phyloP scores from a whole-genome alignment of 1,284 basidiomycete species.

The Cerrena zonata region DNA sequence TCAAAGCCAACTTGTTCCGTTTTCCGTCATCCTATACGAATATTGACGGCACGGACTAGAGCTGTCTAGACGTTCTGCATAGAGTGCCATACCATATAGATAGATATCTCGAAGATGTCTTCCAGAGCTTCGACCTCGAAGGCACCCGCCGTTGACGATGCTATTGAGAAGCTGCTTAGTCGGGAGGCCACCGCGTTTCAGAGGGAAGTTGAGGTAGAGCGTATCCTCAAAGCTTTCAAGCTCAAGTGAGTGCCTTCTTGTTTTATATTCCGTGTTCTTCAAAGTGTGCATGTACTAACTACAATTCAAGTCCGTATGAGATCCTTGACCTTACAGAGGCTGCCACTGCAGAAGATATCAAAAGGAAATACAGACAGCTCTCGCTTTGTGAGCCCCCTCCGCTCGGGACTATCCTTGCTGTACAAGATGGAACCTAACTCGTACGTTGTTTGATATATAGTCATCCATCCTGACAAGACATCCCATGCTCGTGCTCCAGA shows the following conservation, averaged over 20 bases:
- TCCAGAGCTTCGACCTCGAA: slow-evolving; percentile 21
- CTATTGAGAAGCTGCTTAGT: slow-evolving; percentile 69
- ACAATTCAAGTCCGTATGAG: slow-evolving; percentile 63
- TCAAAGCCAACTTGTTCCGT: not conserved
- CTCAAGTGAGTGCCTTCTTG: slow-evolving; percentile 56
- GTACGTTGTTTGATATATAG: slow-evolving; percentile 48
- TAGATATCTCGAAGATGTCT: too few species aligned
- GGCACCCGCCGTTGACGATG: slow-evolving; percentile 26
- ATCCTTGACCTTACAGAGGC: slow-evolving; percentile 63
- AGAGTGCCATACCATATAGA: not conserved
- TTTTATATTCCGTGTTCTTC: not conserved
- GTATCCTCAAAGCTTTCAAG: slow-evolving; percentile 79
- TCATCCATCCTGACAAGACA: slow-evolving; percentile 84
- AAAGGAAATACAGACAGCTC: slow-evolving; percentile 74
- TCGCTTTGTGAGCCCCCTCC: slow-evolving; percentile 61
- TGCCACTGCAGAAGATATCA: slow-evolving; percentile 65
- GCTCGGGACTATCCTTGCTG: not conserved
- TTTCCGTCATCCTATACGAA: too few species aligned
- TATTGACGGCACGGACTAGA: too few species aligned
- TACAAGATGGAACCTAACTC: slow-evolving; percentile 5
- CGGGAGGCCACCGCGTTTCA: slow-evolving; percentile 79
- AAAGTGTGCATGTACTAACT: slow-evolving; percentile 3
- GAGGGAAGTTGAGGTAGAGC: slow-evolving; percentile 77
- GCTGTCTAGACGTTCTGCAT: too few species aligned
- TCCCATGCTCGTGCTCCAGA: slow-evolving; percentile 73